Percentiles rank a stretch among this genome's conserved stretches.
phyloP scores from a whole-genome alignment of 768 basidiomycete species.

The Lactarius indigo region DNA sequence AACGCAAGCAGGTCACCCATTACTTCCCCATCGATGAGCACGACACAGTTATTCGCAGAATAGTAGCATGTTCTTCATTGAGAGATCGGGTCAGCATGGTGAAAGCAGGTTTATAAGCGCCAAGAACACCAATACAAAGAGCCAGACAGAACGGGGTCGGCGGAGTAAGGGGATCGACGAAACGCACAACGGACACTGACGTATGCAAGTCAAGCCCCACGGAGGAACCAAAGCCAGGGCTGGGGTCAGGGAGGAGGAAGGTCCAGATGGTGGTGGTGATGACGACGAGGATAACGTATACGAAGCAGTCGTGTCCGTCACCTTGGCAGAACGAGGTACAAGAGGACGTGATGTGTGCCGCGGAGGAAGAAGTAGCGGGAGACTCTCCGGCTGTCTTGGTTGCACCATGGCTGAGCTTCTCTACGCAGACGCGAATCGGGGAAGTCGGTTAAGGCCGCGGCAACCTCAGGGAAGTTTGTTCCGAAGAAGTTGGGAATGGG shows the following conservation, averaged over 20 bases:
- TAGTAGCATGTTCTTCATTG: too few relatives aligned
- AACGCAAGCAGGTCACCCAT: too few relatives aligned
- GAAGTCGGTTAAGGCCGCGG: not conserved
- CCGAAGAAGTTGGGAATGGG: not conserved
- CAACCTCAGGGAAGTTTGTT: not conserved
- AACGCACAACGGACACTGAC: slow-evolving; percentile 16
- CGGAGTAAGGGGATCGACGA: too few relatives aligned
- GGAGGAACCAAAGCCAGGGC: not conserved
- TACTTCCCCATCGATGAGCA: too few relatives aligned
- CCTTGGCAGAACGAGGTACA: slow-evolving; percentile 10
- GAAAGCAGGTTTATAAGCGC: too few relatives aligned
- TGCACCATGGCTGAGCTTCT: not conserved
- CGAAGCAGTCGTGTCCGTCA: not conserved
- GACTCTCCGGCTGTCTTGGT: not conserved
- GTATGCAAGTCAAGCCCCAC: slow-evolving; percentile 9
- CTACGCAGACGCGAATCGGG: slow-evolving; percentile 8
- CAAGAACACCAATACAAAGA: too few relatives aligned
- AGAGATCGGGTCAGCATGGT: too few relatives aligned
- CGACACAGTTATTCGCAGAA: not conserved
- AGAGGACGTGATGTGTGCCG: slow-evolving; percentile 3
- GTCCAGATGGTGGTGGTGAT: not conserved
- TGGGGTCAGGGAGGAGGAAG: not conserved
- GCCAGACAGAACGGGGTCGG: too few relatives aligned
- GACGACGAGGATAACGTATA: not conserved
- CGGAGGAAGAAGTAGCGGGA: slow-evolving; percentile 9